phyloP scores from a whole-genome alignment of 306 rosid genomes.

The Biancaea sappan region DNA sequence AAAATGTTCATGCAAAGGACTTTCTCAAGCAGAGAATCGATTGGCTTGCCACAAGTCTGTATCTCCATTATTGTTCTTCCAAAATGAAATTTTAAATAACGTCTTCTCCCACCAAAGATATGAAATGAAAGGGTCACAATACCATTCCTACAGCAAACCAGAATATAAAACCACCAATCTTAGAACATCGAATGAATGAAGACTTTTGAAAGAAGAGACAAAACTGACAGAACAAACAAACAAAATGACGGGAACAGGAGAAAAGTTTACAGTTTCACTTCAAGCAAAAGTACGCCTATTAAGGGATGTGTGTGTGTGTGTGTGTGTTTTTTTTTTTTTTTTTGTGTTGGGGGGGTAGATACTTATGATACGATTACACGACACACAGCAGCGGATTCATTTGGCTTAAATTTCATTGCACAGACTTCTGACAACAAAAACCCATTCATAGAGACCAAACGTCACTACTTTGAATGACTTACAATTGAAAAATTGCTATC shows the following conservation, averaged over 20 bases:
- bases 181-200: not conserved
- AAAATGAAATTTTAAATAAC: conserved; percentile 6
- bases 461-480: not conserved
- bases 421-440: not conserved
- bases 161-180: conserved; percentile 10
- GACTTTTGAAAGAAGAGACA: not conserved
- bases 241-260: not conserved
- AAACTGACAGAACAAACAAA: not conserved
- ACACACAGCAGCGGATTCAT: not conserved
- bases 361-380: not conserved
- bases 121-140: conserved; percentile 22
- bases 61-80: conserved; percentile 66
- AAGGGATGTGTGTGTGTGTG: too few relatives aligned
- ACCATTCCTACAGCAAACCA: conserved; percentile 36
- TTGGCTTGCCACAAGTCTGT: conserved; percentile 79
- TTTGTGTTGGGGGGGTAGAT: too few relatives aligned
- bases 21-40: conserved; percentile 92
- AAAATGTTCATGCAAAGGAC: conserved; percentile 94
- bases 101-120: conserved; percentile 2
- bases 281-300: not conserved
- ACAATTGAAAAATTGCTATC: too few relatives aligned
- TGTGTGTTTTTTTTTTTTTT: too few relatives aligned
- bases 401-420: not conserved
- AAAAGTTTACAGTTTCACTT: conserved; percentile 4
- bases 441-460: not conserved